Evolutionary conservation across 768 basidiomycete species (phyloP).

Genomic region (Psilocybe tampanensis): DNA sequence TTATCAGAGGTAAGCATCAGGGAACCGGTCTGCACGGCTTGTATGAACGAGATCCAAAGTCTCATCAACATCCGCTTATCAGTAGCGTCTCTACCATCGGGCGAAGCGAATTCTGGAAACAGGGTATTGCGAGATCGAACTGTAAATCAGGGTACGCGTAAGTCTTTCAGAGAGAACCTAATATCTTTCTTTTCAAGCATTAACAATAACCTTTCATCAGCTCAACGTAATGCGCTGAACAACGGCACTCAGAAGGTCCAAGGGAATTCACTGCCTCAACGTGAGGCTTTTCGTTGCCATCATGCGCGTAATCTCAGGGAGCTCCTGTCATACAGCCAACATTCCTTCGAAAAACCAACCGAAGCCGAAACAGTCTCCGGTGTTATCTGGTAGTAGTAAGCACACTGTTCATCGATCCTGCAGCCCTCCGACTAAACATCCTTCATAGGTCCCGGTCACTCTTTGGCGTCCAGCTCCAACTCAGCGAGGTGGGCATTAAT

Average conservation of each 20-base stretch:
- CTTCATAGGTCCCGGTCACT: background rate
- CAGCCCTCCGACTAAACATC: background rate
- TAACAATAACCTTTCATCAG: constrained; percentile 14
- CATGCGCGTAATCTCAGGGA: constrained; percentile 6
- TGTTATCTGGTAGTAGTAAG: constrained; percentile 14
- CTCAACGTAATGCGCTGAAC: constrained; percentile 17
- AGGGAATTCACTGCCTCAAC: constrained; percentile 10
- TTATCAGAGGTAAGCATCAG: constrained; percentile 17
- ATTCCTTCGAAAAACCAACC: constrained; percentile 13
- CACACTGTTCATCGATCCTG: background rate
- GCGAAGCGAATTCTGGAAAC: constrained; percentile 13
- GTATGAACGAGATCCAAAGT: constrained; percentile 14
- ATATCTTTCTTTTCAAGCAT: constrained; percentile 9
- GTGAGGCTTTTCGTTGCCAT: background rate
- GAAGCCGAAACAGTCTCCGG: constrained; percentile 16
- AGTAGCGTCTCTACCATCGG: constrained; percentile 11
- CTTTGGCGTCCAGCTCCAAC: background rate
- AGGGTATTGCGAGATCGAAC: constrained; percentile 15
- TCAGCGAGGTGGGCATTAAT: background rate
- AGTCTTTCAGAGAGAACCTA: constrained; percentile 9
- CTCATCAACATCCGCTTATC: constrained; percentile 15
- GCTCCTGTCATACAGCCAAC: constrained; percentile 16
- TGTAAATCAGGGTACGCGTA: constrained; percentile 16
- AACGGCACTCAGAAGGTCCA: constrained; percentile 14
- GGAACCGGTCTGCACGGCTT: constrained; percentile 15